Base-by-base conservation (phyloP, 768 basidiomycete genomes). In the Tylopilus vinaceipallidus region DNA sequence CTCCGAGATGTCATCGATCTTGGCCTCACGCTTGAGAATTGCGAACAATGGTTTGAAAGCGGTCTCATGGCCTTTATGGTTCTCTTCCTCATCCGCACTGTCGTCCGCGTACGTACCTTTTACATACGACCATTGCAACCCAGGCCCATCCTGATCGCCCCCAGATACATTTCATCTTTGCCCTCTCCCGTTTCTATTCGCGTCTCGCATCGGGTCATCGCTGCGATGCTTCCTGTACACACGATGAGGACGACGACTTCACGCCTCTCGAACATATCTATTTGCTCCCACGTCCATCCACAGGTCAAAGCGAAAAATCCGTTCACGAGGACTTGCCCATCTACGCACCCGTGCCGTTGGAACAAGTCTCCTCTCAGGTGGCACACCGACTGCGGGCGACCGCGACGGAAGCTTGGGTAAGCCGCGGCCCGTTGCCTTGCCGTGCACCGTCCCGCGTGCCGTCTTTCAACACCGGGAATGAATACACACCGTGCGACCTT, bases 1-100 rank as follows among this genome's bases (percentile, higher is more conserved):
- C 76, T 90, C 68, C 80, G 81, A 9, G 81, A 81, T 56, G 67
- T 88, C 69, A 74, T 78, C 42, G 84, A 87, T 61, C 76, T 86
- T 60, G 88, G 88, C 0, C 73, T 91, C 58, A 86, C 77, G 58
- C 67, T 87, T 36, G 88, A 91, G 68, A 88, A 89, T 55, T 91
- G 90, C 63, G 89, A 91, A 61, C 75, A 78, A 49, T 88, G 85
- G 84, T 76, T 89, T 40, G 86, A 85, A 62, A 75, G 81, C 34
- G 84, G 79, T 8, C 75, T 83, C 27, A 63, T 86, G 50, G 82
- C 73, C 0, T 73, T 80, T 29, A 70, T 88, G 41, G 80, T 75
- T 2, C 63, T 82, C 37, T 76, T 86, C 69, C 73, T 81, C 38
- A 68, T 88, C 30, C 63, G 86, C 52, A 78, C 85, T 47, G 75